Evolutionary conservation across 2,329 filamentous ascomycete species (phyloP).

Genomic region (Exophiala sp.): DNA sequence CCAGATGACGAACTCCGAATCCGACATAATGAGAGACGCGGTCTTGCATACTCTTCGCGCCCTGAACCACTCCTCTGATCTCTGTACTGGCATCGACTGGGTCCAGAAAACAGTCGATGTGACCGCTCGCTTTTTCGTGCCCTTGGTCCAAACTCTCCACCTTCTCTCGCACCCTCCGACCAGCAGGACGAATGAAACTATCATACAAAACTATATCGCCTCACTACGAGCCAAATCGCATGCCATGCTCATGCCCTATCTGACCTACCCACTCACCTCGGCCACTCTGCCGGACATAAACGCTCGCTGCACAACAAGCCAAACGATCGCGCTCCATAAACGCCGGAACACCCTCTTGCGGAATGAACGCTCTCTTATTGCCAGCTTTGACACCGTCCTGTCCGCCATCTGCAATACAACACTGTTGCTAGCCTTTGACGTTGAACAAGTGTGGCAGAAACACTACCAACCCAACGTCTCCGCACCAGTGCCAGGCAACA

Average conservation of each 20-base stretch:
- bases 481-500: background rate
- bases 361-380: slow-evolving; percentile 39
- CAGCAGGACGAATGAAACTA: slow-evolving; percentile 1
- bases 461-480: slow-evolving; percentile 1
- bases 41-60: slow-evolving; percentile 33
- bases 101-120: slow-evolving; percentile 41
- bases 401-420: slow-evolving; percentile 42
- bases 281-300: background rate
- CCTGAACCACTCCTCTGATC: slow-evolving; percentile 25
- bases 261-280: slow-evolving; percentile 41
- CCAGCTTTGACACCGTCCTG: slow-evolving; percentile 42
- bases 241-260: slow-evolving; percentile 43
- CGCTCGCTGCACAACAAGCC: slow-evolving; percentile 17
- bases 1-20: slow-evolving; percentile 34
- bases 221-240: slow-evolving; percentile 32
- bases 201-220: slow-evolving; percentile 2
- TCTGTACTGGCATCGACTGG: slow-evolving; percentile 47
- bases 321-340: slow-evolving; percentile 41
- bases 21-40: slow-evolving; percentile 34
- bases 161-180: slow-evolving; percentile 22
- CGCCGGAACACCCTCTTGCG: slow-evolving; percentile 40
- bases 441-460: slow-evolving; percentile 41
- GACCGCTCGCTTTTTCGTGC: slow-evolving; percentile 38
- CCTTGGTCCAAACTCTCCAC: slow-evolving; percentile 35
- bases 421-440: slow-evolving; percentile 42